Conservation (phyloP, 257 asterid species). For the Petunia secreta region DNA sequence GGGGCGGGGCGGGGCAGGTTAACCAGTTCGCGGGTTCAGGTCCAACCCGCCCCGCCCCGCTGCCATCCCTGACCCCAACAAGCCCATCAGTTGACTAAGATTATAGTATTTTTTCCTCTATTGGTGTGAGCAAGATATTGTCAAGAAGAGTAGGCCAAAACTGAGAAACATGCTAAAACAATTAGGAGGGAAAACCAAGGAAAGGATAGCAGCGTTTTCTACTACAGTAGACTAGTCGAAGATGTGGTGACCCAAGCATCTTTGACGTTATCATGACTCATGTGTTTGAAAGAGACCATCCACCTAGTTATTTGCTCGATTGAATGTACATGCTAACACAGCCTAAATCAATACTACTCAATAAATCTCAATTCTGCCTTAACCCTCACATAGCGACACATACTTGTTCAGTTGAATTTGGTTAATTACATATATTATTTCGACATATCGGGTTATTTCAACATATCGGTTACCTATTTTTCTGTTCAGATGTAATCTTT, state of each 20-base stretch:
- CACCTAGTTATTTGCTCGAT: neutral
- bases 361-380: neutral
- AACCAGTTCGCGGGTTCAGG: no score
- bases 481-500: neutral
- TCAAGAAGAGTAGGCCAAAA: neutral
- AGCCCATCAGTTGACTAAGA: neutral
- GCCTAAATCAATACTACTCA: neutral
- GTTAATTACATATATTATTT: neutral
- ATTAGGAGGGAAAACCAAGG: neutral
- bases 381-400: neutral
- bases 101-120: neutral
- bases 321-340: neutral
- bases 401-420: neutral
- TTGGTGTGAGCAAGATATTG: neutral
- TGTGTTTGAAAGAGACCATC: neutral
- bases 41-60: no score
- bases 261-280: neutral
- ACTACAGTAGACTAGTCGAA: neutral
- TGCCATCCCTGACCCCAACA: no score
- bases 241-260: neutral
- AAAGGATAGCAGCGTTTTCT: neutral
- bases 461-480: neutral
- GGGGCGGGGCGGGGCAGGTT: no score
- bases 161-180: constrained; percentile 2
- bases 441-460: neutral